Evolutionary conservation across 768 basidiomycete genomes (phyloP), one percentile per base, ranked within the genome.

Genomic region (Serpula lacrymans): DNA sequence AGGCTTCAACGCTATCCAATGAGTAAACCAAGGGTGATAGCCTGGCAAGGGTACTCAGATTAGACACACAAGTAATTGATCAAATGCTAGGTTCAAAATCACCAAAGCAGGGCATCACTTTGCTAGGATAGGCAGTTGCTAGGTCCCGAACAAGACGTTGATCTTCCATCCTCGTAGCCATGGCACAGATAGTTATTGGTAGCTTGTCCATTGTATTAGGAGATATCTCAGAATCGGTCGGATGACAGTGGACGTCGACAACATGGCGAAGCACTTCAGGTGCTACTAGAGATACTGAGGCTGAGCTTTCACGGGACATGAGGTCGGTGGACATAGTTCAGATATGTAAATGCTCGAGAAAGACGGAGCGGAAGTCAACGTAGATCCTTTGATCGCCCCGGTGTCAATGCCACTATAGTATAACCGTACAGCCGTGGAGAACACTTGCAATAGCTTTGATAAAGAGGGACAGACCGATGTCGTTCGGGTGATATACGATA

Each of bases 11-110:
- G 84, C 74, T 52, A 96, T 88, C 47, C 72, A 72, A 60, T 96
- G 81, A 2, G 83, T 74, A 63, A 88, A 94, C 95, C 95, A 97
- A 2, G 95, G 95, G 58, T 97, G 95, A 54, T 91, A 82, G 32
- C 94, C 89, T 92, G 52, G n/a, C 35, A 16, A 23, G 39, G 21
- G 41, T 32, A 24, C 40, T 39, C 36, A 38, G 29, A 33, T 51
- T 34, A 26, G 45, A 25, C 39, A 39, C 39, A 27, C 41, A 39
- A 20, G 54, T 34, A 27, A 43, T 28, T 34, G 27, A 20, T 38
- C 22, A 17, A 32, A 43, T 29, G 39, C 37, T 34, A 41, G 13
- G 28, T 18, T 27, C 22, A 35, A 34, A 64, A 82, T 67, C 42
- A 92, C 90, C 94, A 62, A 95, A 98, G 58, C 82, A 87, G 34